These are phyloP conservation scores for Globisporangium megalacanthum DNA, from an alignment of 352 stramenopile species.

Conservation along the genomic window DNA sequence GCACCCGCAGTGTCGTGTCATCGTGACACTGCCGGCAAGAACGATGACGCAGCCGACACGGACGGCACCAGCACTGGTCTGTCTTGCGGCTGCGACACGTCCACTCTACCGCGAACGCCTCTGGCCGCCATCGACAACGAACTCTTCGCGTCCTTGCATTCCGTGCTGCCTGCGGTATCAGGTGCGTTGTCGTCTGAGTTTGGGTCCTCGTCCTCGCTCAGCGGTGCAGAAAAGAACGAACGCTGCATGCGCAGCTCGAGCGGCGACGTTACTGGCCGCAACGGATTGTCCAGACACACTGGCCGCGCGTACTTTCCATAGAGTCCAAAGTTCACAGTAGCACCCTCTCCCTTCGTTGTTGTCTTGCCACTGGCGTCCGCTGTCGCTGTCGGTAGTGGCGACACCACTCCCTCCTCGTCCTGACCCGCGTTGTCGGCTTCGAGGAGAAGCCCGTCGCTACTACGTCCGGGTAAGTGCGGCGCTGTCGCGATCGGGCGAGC, in stretches of 20 bases:
- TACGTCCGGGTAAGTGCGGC: slow-evolving; percentile 8
- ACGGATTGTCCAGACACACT: slow-evolving; percentile 8
- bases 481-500: slow-evolving; percentile 32
- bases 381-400: neutral
- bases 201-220: neutral
- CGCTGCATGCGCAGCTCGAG: slow-evolving; percentile 28
- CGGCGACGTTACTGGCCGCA: slow-evolving; percentile 25
- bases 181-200: neutral
- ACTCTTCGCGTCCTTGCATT: neutral
- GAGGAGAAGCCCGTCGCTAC: neutral
- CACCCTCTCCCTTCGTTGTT: neutral
- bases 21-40: neutral
- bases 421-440: neutral
- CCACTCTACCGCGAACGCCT: neutral
- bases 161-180: neutral
- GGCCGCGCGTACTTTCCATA: slow-evolving; percentile 33
- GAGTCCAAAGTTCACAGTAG: slow-evolving; percentile 23
- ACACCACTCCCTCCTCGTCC: neutral
- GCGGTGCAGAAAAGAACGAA: slow-evolving; percentile 20
- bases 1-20: neutral
- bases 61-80: neutral
- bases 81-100: neutral
- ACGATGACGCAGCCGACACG: neutral
- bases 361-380: neutral
- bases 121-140: neutral